A percentile compares a stretch with the other conserved stretches of the same genome.
Conservation (phyloP, 306 rosid species). For the Oemleria cerasiformis region DNA sequence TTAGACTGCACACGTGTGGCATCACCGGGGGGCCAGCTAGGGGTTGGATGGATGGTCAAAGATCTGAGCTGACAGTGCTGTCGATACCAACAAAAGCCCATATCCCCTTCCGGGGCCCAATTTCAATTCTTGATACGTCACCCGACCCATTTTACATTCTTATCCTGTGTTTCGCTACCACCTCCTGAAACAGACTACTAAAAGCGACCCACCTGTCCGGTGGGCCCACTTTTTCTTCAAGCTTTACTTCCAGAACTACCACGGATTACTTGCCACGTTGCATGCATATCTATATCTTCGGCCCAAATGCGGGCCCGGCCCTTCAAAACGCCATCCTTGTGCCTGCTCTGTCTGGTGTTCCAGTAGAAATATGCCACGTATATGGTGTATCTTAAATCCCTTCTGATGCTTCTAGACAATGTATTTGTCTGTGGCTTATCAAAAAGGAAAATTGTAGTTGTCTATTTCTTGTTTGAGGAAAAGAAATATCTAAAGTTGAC, state of each 20-base stretch:
- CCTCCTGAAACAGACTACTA: constrained; percentile 8
- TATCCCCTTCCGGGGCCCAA: constrained; percentile 24
- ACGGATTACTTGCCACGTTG: constrained; percentile 26
- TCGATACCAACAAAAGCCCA: constrained; percentile 22
- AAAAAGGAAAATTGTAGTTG: no score
- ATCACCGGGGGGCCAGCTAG: neutral
- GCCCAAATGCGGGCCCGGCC: constrained; percentile 14
- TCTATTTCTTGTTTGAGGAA: neutral
- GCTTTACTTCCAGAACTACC: constrained; percentile 20
- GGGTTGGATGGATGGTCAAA: neutral
- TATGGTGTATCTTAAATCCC: neutral
- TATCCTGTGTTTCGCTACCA: constrained; percentile 4
- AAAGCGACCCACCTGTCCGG: constrained; percentile 5
- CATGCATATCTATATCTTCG: neutral
- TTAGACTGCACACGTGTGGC: constrained; percentile 20
- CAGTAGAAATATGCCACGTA: constrained; percentile 14
- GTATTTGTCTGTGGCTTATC: neutral
- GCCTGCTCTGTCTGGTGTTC: neutral
- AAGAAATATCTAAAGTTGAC: neutral
- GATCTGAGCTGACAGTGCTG: neutral
- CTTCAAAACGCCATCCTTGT: neutral
- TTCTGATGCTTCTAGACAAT: neutral
- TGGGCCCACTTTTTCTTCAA: neutral
- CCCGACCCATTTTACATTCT: constrained; percentile 16
- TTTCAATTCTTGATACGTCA: neutral